phyloP scores from a whole-genome alignment of 176 grass and related monocot genomes.

The Aegilops longissima region DNA sequence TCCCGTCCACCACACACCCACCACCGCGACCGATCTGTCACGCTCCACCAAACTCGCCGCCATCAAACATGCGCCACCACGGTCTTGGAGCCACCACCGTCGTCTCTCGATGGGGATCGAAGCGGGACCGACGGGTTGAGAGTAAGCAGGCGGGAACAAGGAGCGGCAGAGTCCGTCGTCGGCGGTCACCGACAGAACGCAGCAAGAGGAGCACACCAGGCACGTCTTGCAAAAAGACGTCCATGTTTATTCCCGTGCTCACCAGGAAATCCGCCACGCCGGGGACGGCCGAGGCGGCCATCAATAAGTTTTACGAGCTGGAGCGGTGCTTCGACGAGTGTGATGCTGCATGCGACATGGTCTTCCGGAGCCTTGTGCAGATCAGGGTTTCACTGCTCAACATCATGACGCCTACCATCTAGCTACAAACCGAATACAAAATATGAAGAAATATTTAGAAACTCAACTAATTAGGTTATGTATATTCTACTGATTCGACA shows the following conservation, averaged over 20 bases:
- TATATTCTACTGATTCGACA: background rate
- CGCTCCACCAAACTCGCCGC: too few species aligned
- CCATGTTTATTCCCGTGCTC: background rate
- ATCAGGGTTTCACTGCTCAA: conserved; percentile 56
- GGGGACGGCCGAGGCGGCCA: background rate
- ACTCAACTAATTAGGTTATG: background rate
- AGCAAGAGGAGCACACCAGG: too few species aligned
- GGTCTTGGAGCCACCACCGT: too few species aligned
- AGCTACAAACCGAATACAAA: background rate
- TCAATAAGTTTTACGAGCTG: conserved; percentile 21
- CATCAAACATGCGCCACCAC: too few species aligned
- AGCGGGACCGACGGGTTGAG: too few species aligned
- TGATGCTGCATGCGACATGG: conserved; percentile 27
- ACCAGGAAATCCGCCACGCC: background rate
- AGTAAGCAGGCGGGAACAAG: too few species aligned
- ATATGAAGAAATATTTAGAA: background rate
- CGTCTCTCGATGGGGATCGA: too few species aligned
- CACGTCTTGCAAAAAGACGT: background rate
- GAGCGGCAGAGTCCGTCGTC: background rate
- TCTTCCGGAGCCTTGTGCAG: conserved; percentile 44
- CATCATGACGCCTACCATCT: conserved; percentile 52
- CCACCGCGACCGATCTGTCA: too few species aligned
- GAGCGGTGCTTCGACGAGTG: conserved; percentile 34
- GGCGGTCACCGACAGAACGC: background rate
- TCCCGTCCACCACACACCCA: too few species aligned